Conservation (phyloP, 1,284 basidiomycete species). For the Phlebopus sp. region DNA sequence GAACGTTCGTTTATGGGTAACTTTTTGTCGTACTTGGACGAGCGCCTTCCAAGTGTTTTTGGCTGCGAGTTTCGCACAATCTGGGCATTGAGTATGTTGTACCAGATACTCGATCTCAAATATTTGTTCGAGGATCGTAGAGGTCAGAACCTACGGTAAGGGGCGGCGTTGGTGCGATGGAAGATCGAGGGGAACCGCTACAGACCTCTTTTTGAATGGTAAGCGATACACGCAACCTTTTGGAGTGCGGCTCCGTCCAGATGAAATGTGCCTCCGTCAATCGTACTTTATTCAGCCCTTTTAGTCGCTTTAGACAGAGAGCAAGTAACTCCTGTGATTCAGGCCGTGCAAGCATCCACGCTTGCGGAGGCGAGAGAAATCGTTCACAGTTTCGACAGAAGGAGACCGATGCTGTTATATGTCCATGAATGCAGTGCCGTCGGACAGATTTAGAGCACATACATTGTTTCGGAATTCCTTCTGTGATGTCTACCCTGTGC, state of each 20-base stretch:
- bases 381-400: constrained; percentile 97
- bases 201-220: constrained; percentile 97
- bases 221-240: constrained; percentile 88
- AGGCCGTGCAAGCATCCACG: constrained; percentile 85
- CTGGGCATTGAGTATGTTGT: constrained; percentile 93
- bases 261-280: constrained; percentile 97
- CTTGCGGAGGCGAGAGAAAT: constrained; percentile 87
- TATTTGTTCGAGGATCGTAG: constrained; percentile 95
- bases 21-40: constrained; percentile 97
- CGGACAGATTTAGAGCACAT: constrained; percentile 16
- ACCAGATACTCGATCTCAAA: constrained; percentile 98
- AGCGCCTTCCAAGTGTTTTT: constrained; percentile 99
- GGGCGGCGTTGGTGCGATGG: not conserved
- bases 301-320: constrained; percentile 91
- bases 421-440: not conserved
- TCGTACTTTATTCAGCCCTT: constrained; percentile 91
- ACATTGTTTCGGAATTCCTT: constrained; percentile 97
- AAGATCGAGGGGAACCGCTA: not conserved
- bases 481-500: constrained; percentile 89
- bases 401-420: constrained; percentile 75
- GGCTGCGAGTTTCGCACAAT: constrained; percentile 90
- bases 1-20: constrained; percentile 97
- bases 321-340: constrained; percentile 93
- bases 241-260: constrained; percentile 99
- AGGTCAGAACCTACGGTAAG: constrained; percentile 73